These are phyloP conservation scores for Ustilago tritici DNA, from an alignment of 1,284 basidiomycete genomes.

Conservation along the genomic window DNA sequence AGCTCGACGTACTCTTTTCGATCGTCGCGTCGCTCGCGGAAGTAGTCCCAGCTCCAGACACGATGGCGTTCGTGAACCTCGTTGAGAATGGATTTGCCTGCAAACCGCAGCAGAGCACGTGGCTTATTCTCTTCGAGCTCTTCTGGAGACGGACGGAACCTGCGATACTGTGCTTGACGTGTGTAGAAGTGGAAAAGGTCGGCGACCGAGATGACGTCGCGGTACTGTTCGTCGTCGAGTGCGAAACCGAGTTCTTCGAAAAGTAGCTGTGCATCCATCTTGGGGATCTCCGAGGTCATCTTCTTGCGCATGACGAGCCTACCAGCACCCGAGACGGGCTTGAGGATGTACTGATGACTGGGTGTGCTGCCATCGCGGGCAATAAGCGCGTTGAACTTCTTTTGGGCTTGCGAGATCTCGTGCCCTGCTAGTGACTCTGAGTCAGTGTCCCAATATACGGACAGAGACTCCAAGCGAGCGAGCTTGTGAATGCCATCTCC, in stretches of 20 bases:
- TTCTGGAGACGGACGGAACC: conserved; percentile 77
- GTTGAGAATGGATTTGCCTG: conserved; percentile 82
- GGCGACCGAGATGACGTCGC: conserved; percentile 89
- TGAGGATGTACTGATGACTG: conserved; percentile 91
- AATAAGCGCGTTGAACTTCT: conserved; percentile 81
- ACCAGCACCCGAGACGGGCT: conserved; percentile 95
- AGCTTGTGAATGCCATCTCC: conserved; percentile 92
- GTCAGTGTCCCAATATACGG: conserved; percentile 97
- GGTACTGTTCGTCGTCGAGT: conserved; percentile 94
- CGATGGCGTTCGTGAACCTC: conserved; percentile 86
- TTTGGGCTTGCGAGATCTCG: conserved; percentile 76
- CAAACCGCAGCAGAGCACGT: conserved; percentile 83
- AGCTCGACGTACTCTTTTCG: conserved; percentile 84
- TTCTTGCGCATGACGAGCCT: conserved; percentile 81
- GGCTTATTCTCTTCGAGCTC: conserved; percentile 78
- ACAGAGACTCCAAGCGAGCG: conserved; percentile 86
- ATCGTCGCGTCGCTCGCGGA: conserved; percentile 88
- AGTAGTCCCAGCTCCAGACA: conserved; percentile 93
- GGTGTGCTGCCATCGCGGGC: conserved; percentile 54
- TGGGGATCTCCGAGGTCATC: conserved; percentile 79
- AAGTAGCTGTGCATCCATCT: conserved; percentile 87
- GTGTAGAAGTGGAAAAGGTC: conserved; percentile 98
- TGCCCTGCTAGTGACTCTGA: conserved; percentile 81
- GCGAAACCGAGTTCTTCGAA: conserved; percentile 96
- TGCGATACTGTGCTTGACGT: conserved; percentile 80